Percentiles rank a stretch among this genome's conserved stretches.
Evolutionary conservation across 2,329 filamentous ascomycete genomes (phyloP).

Genomic region (Arthrobotrys entomopaga): DNA sequence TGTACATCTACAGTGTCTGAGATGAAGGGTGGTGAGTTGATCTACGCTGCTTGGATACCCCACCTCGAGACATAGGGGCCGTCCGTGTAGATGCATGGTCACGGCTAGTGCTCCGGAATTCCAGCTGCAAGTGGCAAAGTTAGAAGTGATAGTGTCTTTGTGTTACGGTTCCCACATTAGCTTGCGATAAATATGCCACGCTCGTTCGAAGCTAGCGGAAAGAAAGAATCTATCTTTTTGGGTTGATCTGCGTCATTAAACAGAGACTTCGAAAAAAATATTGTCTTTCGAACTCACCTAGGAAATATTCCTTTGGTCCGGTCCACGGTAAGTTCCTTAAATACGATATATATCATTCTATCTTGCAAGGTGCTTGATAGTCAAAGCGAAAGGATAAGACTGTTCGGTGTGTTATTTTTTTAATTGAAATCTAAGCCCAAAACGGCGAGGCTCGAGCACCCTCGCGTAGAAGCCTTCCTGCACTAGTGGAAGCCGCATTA

Average conservation of each 20-base stretch:
- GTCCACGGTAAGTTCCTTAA: not conserved
- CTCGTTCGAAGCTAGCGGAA: slow-evolving; percentile 14
- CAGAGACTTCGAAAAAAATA: no score
- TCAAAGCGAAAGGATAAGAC: slow-evolving; percentile 3
- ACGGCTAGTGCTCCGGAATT: not conserved
- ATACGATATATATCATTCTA: slow-evolving; percentile 14
- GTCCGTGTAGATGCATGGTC: not conserved
- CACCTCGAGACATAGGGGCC: not conserved
- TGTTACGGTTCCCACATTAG: slow-evolving; percentile 15
- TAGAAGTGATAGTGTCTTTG: not conserved
- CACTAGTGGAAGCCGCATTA: no score
- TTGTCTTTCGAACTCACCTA: no score
- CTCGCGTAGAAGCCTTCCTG: no score
- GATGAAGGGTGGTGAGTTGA: no score
- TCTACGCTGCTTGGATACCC: not conserved
- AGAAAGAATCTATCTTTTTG: not conserved
- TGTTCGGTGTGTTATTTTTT: no score
- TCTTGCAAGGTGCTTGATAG: not conserved
- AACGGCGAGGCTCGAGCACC: no score
- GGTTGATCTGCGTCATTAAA: no score
- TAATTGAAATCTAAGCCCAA: no score
- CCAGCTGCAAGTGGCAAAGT: slow-evolving; percentile 2
- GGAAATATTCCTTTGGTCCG: no score
- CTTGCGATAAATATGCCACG: not conserved
- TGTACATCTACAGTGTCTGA: no score